These are phyloP conservation scores for Fusarium ambrosium DNA, from an alignment of 2,329 filamentous ascomycete species.

Conservation along the genomic window DNA sequence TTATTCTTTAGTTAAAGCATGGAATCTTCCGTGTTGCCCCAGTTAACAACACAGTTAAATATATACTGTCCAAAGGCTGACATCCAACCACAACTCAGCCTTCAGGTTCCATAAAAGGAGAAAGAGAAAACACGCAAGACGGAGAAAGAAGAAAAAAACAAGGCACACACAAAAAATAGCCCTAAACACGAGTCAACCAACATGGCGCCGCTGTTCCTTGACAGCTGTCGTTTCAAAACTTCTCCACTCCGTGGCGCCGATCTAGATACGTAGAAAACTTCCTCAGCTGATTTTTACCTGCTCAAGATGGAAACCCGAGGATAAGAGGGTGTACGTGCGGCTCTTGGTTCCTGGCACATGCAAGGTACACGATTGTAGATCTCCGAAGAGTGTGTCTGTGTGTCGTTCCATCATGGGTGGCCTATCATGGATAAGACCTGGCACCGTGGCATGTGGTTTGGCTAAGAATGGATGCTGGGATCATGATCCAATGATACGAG, in stretches of 20 bases:
- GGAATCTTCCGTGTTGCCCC: neutral
- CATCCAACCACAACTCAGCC: neutral
- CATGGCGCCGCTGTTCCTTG: conserved; percentile 22
- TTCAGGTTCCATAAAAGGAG: conserved; percentile 8
- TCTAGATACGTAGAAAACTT: neutral
- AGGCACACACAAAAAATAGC: neutral
- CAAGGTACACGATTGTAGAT: conserved; percentile 21
- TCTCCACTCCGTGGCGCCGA: conserved; percentile 21
- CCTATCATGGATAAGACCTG: neutral
- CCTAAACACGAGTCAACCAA: conserved; percentile 9
- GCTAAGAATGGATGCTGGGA: conserved; percentile 5
- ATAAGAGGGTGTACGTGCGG: neutral
- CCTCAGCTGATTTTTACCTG: neutral
- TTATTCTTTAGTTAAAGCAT: neutral
- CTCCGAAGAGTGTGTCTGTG: neutral
- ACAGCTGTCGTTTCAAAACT: conserved; percentile 33
- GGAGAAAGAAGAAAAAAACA: neutral
- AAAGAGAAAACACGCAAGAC: neutral
- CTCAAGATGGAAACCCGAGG: neutral
- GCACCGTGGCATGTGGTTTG: neutral
- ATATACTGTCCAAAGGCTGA: neutral
- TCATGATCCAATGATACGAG: conserved; percentile 20
- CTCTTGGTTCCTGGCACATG: conserved; percentile 7
- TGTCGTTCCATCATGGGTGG: neutral
- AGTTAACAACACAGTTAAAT: neutral